These are phyloP conservation scores for Penstemon newberryi DNA, from an alignment of 257 asterid genomes.

Conservation along the genomic window DNA sequence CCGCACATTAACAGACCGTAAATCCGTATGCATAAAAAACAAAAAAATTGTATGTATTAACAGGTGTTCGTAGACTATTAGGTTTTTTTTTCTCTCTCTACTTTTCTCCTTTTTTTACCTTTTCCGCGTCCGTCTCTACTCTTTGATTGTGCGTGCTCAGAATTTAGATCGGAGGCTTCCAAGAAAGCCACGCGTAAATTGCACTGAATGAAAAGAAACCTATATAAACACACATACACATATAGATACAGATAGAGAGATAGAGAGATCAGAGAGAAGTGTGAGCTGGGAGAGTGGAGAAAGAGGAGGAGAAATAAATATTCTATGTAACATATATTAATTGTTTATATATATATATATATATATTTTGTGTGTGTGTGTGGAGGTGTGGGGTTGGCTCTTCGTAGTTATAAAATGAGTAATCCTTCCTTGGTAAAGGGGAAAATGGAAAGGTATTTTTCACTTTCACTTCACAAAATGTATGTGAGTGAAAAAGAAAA, in stretches of 20 bases:
- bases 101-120: conserved; percentile 28
- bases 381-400: neutral
- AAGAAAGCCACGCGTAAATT: conserved; percentile 41
- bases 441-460: no score
- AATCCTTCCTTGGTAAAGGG: neutral
- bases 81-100: conserved; percentile 34
- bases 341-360: neutral
- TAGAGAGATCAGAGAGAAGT: conserved; percentile 31
- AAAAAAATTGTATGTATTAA: conserved; percentile 10
- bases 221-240: neutral
- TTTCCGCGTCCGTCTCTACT: conserved; percentile 21
- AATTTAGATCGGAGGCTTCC: conserved; percentile 50
- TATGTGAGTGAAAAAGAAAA: no score
- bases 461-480: no score
- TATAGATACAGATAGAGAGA: conserved; percentile 27
- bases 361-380: conserved; percentile 26
- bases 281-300: conserved; percentile 46
- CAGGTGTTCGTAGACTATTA: conserved; percentile 29
- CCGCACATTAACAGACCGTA: neutral
- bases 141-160: conserved; percentile 31
- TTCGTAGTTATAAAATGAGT: neutral
- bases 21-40: conserved; percentile 23
- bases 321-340: no score
- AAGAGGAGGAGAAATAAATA: conserved; percentile 14
- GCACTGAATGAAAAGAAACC: neutral